Percentiles rank a stretch among this genome's conserved stretches.
Conservation (phyloP, 2,329 filamentous ascomycete species). For the Colletotrichum navitas region DNA sequence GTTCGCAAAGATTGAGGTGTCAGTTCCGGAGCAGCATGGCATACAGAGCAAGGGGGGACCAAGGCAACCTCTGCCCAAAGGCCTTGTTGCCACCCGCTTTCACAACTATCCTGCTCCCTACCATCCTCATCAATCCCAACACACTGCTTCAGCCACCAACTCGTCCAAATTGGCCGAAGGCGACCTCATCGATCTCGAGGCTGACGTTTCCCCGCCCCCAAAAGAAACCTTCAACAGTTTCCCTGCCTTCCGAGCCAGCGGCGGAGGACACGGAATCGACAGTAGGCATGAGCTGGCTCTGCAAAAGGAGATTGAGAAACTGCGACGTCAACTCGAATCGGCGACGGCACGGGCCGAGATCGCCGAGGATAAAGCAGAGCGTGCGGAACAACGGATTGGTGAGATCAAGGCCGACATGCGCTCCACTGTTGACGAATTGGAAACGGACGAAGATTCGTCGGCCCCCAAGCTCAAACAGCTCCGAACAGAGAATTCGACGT, state of each 20-base stretch:
- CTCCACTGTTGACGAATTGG: conserved; percentile 44
- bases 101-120: conserved; percentile 10
- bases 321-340: conserved; percentile 30
- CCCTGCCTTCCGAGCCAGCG: background rate
- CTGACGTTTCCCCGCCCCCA: conserved; percentile 17
- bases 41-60: conserved; percentile 24
- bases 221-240: background rate
- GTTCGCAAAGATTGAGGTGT: conserved; percentile 35
- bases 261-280: background rate
- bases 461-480: conserved; percentile 44
- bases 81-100: conserved; percentile 35
- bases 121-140: background rate
- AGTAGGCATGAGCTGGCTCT: conserved; percentile 25
- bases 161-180: conserved; percentile 14
- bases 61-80: conserved; percentile 38
- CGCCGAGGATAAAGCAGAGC: conserved; percentile 49
- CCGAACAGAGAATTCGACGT: conserved; percentile 46
- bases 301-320: conserved; percentile 44
- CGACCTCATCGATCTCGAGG: conserved; percentile 28
- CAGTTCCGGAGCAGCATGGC: conserved; percentile 7
- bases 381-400: conserved; percentile 45
- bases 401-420: conserved; percentile 46
- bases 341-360: conserved; percentile 43
- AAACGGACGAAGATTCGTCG: conserved; percentile 46
- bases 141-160: background rate